Evolutionary conservation across 345 rosid genomes (phyloP), one percentile per base, ranked within the genome.

Genomic region (Zanthoxylum bungeanum): DNA sequence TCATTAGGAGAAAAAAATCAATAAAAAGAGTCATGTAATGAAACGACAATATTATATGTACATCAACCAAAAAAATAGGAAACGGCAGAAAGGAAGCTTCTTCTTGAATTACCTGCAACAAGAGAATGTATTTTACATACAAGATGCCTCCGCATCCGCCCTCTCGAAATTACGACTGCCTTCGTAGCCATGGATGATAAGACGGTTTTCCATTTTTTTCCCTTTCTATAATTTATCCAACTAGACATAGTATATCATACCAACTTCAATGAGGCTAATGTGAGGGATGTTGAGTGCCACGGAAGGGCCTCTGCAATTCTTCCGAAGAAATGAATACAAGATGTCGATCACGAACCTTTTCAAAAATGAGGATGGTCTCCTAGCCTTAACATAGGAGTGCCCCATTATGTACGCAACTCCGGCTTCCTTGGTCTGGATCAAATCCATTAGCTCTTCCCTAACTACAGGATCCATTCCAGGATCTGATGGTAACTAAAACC

Each of bases 261-360:
- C 98, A 51, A 93, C 97, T 88, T 93, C 98, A 55, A 91, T 88
- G 17, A 93, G 96, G 80, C 91, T 91, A 76, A 89, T 91, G 79
- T 88, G 98, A 60, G 98, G 98, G 73, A 93, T 91, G 78, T 88
- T 89, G 49, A 93, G 86, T 28, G 98, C 96, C 42, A 91, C 98
- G 4, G 97, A 82, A 59, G 97, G 93, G 5, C 96, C 97, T 76
- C 98, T 85, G 85, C 98, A 93, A 77, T 93, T 93, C 87, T 91
- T 93, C 71, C 98, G 76, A 55, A 93, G 90, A 81, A 93, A 93
- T 16, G 98, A 93, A 80, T 91, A 91, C 34, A 96, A 90, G 0
- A 93, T 73, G 75, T 93, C 94, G 44, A 93, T 77, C 14, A 87
- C 87, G 33, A 88, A 72, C 83, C 87, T 91, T 80, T 93, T 93